These are phyloP conservation scores for Leishmania guyanensis DNA, from an alignment of 208 protist species.

Conservation along the genomic window DNA sequence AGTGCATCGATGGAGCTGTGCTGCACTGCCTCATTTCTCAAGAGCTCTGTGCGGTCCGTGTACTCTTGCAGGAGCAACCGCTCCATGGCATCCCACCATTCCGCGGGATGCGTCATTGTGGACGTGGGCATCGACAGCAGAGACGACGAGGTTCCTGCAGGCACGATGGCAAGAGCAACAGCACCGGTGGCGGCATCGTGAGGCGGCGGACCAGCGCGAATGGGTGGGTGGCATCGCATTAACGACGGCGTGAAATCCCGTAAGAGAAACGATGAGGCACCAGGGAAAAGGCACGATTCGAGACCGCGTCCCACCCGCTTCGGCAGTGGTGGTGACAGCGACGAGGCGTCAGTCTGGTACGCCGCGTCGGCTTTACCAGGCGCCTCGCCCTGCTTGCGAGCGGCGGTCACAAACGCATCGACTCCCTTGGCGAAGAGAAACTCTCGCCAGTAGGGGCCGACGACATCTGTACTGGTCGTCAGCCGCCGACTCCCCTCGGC, in stretches of 20 bases:
- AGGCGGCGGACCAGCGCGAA: neutral
- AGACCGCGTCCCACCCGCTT: neutral
- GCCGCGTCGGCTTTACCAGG: neutral
- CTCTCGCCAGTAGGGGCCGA: constrained; percentile 21
- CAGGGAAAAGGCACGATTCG: neutral
- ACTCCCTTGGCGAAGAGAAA: constrained; percentile 12
- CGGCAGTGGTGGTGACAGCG: neutral
- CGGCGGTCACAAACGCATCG: neutral
- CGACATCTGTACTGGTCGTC: constrained; percentile 6
- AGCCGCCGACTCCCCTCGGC: constrained; percentile 18
- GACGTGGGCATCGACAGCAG: neutral
- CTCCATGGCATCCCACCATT: constrained; percentile 51
- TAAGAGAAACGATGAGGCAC: neutral
- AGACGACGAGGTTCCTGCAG: neutral
- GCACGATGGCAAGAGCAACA: neutral
- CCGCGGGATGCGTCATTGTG: neutral
- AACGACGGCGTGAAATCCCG: constrained; percentile 1
- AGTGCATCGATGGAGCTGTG: constrained; percentile 26
- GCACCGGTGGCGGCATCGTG: neutral
- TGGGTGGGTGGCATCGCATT: neutral
- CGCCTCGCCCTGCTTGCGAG: neutral
- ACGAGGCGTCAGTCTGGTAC: neutral
- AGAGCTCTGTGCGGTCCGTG: constrained; percentile 24
- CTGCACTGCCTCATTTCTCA: constrained; percentile 24
- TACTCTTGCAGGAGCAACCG: constrained; percentile 59